Conservation (phyloP, 2,329 filamentous ascomycete species). For the Calonectria hawksworthii region DNA sequence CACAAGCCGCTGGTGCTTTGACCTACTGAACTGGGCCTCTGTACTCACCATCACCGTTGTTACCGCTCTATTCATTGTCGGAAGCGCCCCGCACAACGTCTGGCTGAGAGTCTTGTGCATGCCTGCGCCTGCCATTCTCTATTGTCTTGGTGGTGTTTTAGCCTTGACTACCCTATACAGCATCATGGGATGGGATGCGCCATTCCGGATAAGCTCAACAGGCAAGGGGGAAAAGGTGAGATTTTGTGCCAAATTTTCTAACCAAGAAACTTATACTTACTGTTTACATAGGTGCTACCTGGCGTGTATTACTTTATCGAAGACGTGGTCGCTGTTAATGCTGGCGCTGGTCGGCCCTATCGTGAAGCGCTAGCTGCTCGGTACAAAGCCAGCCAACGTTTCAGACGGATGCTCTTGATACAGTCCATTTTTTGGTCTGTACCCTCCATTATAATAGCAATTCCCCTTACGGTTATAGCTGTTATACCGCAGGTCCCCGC, state of each 20-base stretch:
- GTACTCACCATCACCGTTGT: constrained; percentile 63
- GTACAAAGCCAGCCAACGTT: constrained; percentile 58
- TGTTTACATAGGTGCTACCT: constrained; percentile 63
- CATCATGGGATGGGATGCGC: constrained; percentile 60
- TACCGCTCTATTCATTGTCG: constrained; percentile 64
- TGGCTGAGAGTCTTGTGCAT: constrained; percentile 65
- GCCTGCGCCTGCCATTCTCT: constrained; percentile 65
- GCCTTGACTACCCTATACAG: constrained; percentile 53
- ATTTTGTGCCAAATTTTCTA: accelerated
- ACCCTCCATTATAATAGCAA: constrained; percentile 53
- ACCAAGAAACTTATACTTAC: constrained; percentile 42
- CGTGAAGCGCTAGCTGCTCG: constrained; percentile 58
- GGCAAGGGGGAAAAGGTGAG: constrained; percentile 64
- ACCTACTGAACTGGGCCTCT: constrained; percentile 63
- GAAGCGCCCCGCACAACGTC: constrained; percentile 64
- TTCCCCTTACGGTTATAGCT: constrained; percentile 53
- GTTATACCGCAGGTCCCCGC: constrained; percentile 52
- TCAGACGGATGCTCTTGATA: constrained; percentile 56
- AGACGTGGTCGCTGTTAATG: constrained; percentile 77
- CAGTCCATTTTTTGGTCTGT: constrained; percentile 59
- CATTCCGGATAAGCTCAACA: constrained; percentile 75
- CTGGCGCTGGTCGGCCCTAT: constrained; percentile 64
- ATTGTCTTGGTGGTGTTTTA: constrained; percentile 60
- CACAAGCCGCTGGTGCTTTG: constrained; percentile 62
- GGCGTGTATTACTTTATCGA: constrained; percentile 76